phyloP scores from a whole-genome alignment of 192 early-diverging fungal species.

The Phycomyces blakesleeanus region DNA sequence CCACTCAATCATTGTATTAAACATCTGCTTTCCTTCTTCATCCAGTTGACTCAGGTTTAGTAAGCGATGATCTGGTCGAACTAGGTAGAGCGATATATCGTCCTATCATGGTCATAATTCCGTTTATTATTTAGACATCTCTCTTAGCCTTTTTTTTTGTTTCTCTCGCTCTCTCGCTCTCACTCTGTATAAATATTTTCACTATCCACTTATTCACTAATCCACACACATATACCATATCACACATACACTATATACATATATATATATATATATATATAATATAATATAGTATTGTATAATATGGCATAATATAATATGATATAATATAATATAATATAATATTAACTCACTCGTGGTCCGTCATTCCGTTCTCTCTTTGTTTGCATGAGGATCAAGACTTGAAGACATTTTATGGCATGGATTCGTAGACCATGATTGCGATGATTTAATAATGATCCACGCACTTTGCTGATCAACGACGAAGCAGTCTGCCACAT shows the following conservation, averaged over 20 bases:
- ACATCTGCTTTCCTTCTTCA: conserved; percentile 24
- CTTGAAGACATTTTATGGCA: conserved; percentile 36
- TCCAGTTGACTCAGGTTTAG: conserved; percentile 23
- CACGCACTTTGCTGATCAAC: conserved; percentile 23
- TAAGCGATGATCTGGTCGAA: conserved; percentile 34
- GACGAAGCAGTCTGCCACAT: conserved; percentile 24
- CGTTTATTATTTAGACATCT: too few relatives aligned
- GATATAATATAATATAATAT: neutral
- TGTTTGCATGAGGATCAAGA: conserved; percentile 31
- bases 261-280: too few relatives aligned
- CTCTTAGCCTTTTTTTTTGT: too few relatives aligned
- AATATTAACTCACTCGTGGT: neutral
- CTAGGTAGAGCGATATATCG: conserved; percentile 31
- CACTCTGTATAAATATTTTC: too few relatives aligned
- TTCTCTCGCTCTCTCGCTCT: too few relatives aligned
- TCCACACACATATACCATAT: neutral
- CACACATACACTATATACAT: too few relatives aligned
- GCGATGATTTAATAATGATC: conserved; percentile 16
- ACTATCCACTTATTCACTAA: too few relatives aligned
- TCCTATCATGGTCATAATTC: too few relatives aligned
- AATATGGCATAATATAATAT: too few relatives aligned
- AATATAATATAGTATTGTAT: too few relatives aligned
- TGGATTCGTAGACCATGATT: conserved; percentile 33
- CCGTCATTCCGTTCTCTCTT: conserved; percentile 14
- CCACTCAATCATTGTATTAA: conserved; percentile 22